Conservation (phyloP, 306 rosid genomes). For the Cucumis cinereus region DNA sequence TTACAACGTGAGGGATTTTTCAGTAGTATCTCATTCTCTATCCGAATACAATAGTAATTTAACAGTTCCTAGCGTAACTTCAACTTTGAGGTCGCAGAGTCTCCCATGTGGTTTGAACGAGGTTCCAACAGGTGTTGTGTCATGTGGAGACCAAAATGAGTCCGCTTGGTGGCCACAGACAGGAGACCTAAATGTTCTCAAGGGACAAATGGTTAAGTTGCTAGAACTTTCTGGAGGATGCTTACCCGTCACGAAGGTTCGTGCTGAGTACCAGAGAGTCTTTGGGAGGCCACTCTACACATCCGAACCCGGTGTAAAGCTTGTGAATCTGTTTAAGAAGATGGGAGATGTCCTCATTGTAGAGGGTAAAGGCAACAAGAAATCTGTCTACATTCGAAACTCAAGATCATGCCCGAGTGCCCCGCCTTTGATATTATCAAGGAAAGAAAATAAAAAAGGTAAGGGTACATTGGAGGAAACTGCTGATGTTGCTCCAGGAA, state of each 20-base stretch:
- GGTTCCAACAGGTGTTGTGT: slow-evolving; percentile 38
- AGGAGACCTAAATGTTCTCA: slow-evolving; percentile 84
- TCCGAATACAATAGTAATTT: slow-evolving; percentile 46
- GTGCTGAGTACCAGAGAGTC: slow-evolving; percentile 55
- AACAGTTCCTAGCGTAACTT: slow-evolving; percentile 23
- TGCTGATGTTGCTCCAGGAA: slow-evolving; percentile 25
- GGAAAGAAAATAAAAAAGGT: slow-evolving; percentile 70
- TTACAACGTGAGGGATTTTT: slow-evolving; percentile 51
- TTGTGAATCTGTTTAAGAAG: slow-evolving; percentile 76
- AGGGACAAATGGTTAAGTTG: slow-evolving; percentile 56
- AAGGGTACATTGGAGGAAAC: slow-evolving; percentile 53
- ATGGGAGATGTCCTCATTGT: slow-evolving; percentile 57
- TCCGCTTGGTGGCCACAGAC: slow-evolving; percentile 59
- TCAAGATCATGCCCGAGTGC: slow-evolving; percentile 61
- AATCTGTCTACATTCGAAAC: slow-evolving; percentile 53
- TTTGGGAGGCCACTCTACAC: slow-evolving; percentile 65
- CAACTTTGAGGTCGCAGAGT: slow-evolving; percentile 54
- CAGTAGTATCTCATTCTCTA: slow-evolving; percentile 47
- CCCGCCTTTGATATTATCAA: slow-evolving; percentile 45
- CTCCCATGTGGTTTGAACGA: slow-evolving; percentile 56
- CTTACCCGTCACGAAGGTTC: slow-evolving; percentile 55
- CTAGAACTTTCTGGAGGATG: slow-evolving; percentile 74
- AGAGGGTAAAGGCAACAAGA: slow-evolving; percentile 63
- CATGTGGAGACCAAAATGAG: slow-evolving; percentile 37
- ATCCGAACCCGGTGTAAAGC: slow-evolving; percentile 65